Evolutionary conservation across 2,329 filamentous ascomycete species (phyloP).

Genomic region (Clarireedia sp.): DNA sequence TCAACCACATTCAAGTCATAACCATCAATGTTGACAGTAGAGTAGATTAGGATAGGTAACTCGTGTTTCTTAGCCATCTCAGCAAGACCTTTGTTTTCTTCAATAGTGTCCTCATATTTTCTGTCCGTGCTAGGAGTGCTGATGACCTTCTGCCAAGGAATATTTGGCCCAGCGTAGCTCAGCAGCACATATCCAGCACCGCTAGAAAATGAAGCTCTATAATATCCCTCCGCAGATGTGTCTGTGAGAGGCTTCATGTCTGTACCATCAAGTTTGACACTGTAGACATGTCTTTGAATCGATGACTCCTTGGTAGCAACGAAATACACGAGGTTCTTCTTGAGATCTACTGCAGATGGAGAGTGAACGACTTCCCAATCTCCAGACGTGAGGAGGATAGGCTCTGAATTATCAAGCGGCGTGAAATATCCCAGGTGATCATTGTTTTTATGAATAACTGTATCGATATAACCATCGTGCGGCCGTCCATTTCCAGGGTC

Average conservation of each 20-base stretch:
- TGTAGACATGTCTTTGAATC: constrained; percentile 87
- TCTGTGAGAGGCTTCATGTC: constrained; percentile 68
- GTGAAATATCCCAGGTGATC: constrained; percentile 93
- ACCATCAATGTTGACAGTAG: constrained; percentile 76
- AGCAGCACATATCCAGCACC: constrained; percentile 78
- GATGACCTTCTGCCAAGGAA: constrained; percentile 87
- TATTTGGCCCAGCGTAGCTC: constrained; percentile 71
- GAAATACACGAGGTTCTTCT: constrained; percentile 86
- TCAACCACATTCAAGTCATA: constrained; percentile 69
- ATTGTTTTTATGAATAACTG: constrained; percentile 74
- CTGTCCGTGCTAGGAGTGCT: constrained; percentile 65
- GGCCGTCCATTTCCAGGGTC: constrained; percentile 67
- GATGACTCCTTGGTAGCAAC: constrained; percentile 78
- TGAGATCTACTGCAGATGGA: constrained; percentile 75
- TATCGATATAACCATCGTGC: constrained; percentile 88
- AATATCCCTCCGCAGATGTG: constrained; percentile 66
- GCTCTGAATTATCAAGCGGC: constrained; percentile 74
- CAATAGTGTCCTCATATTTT: constrained; percentile 61
- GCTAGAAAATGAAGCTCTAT: constrained; percentile 74
- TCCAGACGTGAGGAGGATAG: constrained; percentile 78
- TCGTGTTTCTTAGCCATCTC: constrained; percentile 67
- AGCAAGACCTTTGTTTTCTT: constrained; percentile 67
- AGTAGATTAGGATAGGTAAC: constrained; percentile 74
- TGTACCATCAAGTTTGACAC: constrained; percentile 74
- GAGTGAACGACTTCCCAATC: constrained; percentile 86